Conservation (phyloP, 805 yeast species). For the Nakazawaea wyomingensis region DNA sequence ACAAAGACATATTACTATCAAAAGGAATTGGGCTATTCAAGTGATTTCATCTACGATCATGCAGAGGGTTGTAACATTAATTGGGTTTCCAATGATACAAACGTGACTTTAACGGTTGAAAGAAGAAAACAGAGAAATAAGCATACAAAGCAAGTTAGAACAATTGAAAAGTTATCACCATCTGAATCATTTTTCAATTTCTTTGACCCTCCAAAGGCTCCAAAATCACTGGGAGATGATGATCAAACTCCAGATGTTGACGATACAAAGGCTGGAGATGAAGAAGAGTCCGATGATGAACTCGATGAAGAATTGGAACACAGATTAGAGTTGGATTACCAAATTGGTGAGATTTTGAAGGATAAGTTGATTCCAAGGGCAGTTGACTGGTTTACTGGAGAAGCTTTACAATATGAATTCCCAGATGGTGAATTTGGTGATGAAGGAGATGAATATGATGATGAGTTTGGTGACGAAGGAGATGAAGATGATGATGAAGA, state of each 20-base stretch:
- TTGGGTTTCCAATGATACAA: slow-evolving; percentile 76
- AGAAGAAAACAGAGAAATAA: slow-evolving; percentile 97
- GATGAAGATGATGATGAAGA: slow-evolving; percentile 58
- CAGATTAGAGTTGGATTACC: slow-evolving; percentile 86
- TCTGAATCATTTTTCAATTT: slow-evolving; percentile 92
- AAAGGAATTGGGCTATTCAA: slow-evolving; percentile 88
- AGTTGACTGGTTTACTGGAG: slow-evolving; percentile 97
- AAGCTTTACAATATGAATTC: slow-evolving; percentile 77
- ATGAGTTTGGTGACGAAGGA: slow-evolving; percentile 54
- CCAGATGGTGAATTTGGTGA: slow-evolving; percentile 39
- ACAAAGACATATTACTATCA: slow-evolving; percentile 90
- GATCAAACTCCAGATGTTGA: slow-evolving; percentile 31
- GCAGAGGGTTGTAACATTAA: slow-evolving; percentile 86
- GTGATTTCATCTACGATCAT: slow-evolving; percentile 95
- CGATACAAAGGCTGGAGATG: slow-evolving; percentile 32
- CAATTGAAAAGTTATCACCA: slow-evolving; percentile 92
- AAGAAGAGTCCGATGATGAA: slow-evolving; percentile 50
- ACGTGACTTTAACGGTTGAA: slow-evolving; percentile 83
- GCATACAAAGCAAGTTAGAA: slow-evolving; percentile 92
- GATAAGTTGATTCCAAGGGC: slow-evolving; percentile 96
- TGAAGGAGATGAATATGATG: slow-evolving; percentile 55
- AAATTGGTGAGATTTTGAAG: slow-evolving; percentile 92
- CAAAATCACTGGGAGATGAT: slow-evolving; percentile 33
- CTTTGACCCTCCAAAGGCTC: slow-evolving; percentile 87
- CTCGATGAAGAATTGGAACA: slow-evolving; percentile 74